A percentile compares a stretch with the other conserved stretches of the same genome.
Evolutionary conservation across 2,329 filamentous ascomycete genomes (phyloP).

Genomic region (Cladophialophora carrionii): DNA sequence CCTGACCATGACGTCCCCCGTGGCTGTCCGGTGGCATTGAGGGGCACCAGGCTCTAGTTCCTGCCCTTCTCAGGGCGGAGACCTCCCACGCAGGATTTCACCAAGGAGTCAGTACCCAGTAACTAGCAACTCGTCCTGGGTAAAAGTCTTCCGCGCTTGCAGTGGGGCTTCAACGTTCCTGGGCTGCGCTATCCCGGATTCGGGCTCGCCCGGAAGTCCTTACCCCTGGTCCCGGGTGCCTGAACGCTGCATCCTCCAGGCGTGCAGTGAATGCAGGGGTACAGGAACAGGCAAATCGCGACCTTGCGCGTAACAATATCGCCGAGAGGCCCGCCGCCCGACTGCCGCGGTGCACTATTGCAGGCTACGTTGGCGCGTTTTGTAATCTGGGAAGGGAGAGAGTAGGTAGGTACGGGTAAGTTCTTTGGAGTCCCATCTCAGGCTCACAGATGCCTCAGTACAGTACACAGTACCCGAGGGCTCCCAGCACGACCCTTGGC

Average conservation of each 20-base stretch:
- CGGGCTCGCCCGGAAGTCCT: neutral
- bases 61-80: neutral
- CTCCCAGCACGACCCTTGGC: neutral
- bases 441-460: neutral
- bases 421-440: neutral
- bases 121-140: neutral
- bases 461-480: neutral
- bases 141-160: slow-evolving; percentile 14
- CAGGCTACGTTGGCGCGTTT: neutral
- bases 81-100: slow-evolving; percentile 1
- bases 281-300: slow-evolving; percentile 14
- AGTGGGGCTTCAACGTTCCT: slow-evolving; percentile 5
- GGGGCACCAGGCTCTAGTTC: slow-evolving; percentile 15
- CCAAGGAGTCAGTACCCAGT: neutral
- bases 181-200: neutral
- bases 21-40: neutral
- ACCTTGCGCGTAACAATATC: slow-evolving; percentile 13
- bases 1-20: neutral
- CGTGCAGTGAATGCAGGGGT: slow-evolving; percentile 12
- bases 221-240: slow-evolving; percentile 13
- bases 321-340: slow-evolving; percentile 8
- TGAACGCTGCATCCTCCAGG: slow-evolving; percentile 8
- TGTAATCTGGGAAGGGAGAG: neutral
- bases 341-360: slow-evolving; percentile 2
- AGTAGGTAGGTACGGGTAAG: neutral